Conservation (phyloP, 1,139 yeast genomes). For the Debaryomyces sp. region DNA sequence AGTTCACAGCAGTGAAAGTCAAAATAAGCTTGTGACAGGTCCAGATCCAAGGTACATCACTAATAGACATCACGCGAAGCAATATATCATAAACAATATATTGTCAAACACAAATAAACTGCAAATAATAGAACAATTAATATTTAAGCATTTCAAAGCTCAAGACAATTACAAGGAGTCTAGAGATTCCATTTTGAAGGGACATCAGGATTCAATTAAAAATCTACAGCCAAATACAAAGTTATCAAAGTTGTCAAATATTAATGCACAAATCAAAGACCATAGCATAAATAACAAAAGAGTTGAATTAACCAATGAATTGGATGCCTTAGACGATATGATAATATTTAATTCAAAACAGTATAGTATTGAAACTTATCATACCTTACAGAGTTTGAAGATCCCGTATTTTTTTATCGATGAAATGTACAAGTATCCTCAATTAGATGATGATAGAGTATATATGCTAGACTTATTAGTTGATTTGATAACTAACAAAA, state of each 20-base stretch:
- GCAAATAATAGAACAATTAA: constrained; percentile 9
- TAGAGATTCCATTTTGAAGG: constrained; percentile 16
- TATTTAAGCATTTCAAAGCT: constrained; percentile 19
- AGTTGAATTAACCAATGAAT: constrained; percentile 12
- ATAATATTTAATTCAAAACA: constrained; percentile 19
- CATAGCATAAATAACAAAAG: constrained; percentile 10
- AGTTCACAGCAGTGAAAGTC: neutral
- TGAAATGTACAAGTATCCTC: constrained; percentile 26
- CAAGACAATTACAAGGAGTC: constrained; percentile 20
- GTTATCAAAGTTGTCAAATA: constrained; percentile 9
- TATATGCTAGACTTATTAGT: constrained; percentile 20
- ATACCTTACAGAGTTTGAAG: constrained; percentile 18
- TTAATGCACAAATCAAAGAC: constrained; percentile 9
- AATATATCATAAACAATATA: constrained; percentile 16
- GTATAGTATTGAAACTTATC: constrained; percentile 19
- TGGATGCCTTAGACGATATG: constrained; percentile 20
- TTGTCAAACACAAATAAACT: constrained; percentile 8
- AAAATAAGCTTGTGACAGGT: neutral
- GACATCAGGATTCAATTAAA: constrained; percentile 11
- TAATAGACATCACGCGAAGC: constrained; percentile 23
- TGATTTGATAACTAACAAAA: neutral
- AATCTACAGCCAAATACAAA: neutral
- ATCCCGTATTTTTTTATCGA: constrained; percentile 30
- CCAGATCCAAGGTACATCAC: constrained; percentile 22
- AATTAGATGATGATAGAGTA: constrained; percentile 24